Evolutionary conservation across 2,329 filamentous ascomycete genomes (phyloP).

Genomic region (Cryphonectria carpinicola): DNA sequence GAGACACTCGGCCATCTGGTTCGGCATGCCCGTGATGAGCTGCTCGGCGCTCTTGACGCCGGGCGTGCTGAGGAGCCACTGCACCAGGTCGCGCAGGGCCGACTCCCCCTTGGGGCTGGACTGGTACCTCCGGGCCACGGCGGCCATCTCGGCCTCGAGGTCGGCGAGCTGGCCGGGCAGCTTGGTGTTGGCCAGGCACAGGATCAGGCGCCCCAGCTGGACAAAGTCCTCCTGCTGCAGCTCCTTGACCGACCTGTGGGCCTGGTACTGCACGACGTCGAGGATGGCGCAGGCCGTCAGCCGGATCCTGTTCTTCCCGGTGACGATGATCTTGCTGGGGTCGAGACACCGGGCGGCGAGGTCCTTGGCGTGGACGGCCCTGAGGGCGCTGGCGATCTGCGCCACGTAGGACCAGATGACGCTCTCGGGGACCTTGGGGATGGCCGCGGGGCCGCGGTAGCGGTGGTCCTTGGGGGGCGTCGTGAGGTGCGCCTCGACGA

Average conservation of each 20-base stretch:
- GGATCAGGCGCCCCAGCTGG: constrained; percentile 80
- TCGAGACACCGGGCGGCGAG: constrained; percentile 87
- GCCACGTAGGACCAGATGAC: constrained; percentile 90
- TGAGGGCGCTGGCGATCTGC: constrained; percentile 86
- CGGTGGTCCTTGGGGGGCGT: constrained; percentile 46
- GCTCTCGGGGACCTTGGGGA: constrained; percentile 67
- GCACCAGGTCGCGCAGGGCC: constrained; percentile 77
- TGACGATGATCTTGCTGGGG: constrained; percentile 85
- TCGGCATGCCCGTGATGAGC: constrained; percentile 77
- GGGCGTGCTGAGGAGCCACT: constrained; percentile 75
- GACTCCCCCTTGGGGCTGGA: constrained; percentile 27
- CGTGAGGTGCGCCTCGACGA: constrained; percentile 79
- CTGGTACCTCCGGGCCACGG: constrained; percentile 24
- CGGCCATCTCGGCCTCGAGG: constrained; percentile 54
- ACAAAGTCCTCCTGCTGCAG: constrained; percentile 87
- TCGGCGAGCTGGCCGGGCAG: constrained; percentile 56
- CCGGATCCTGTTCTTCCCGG: constrained; percentile 86
- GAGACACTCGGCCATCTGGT: constrained; percentile 74
- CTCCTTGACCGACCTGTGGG: constrained; percentile 68
- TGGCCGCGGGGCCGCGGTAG: constrained; percentile 41
- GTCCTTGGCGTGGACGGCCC: constrained; percentile 78
- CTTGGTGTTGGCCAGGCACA: constrained; percentile 79
- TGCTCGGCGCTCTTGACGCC: constrained; percentile 73
- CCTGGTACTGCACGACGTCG: constrained; percentile 85
- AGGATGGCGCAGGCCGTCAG: constrained; percentile 87